Conservation (phyloP, 192 early-diverging fungal genomes). For the Mortierella alpina region DNA sequence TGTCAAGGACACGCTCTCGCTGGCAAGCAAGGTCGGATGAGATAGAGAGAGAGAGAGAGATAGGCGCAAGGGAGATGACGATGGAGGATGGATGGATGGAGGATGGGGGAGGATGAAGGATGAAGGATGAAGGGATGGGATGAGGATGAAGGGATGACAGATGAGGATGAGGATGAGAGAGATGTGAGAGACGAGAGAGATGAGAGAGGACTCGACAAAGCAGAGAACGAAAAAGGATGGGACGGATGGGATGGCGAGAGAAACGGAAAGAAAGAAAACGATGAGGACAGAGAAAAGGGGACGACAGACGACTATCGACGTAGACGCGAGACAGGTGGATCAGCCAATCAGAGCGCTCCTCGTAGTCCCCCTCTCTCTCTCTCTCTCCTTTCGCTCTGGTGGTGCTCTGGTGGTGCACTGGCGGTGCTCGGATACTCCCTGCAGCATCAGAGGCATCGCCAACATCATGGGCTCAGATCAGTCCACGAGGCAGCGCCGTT, state of each 20-base stretch:
- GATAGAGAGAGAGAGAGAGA: conserved; percentile 3
- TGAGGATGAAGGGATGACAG: not conserved
- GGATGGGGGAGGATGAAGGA: not conserved
- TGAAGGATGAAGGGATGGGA: not conserved
- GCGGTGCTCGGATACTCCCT: too few relatives aligned
- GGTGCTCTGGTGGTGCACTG: too few relatives aligned
- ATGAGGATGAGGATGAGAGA: conserved; percentile 11
- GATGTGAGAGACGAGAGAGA: not conserved
- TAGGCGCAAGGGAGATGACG: not conserved
- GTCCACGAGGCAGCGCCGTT: too few relatives aligned
- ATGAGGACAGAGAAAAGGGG: conserved; percentile 18
- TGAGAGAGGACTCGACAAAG: not conserved
- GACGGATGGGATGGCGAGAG: not conserved
- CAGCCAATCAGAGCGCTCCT: too few relatives aligned
- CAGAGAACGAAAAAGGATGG: not conserved
- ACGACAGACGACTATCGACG: conserved; percentile 9
- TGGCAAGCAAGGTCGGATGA: not conserved
- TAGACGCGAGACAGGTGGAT: too few relatives aligned
- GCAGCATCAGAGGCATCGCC: not conserved
- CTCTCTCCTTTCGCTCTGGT: too few relatives aligned
- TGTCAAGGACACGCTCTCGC: not conserved
- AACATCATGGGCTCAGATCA: too few relatives aligned
- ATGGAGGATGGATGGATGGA: not conserved
- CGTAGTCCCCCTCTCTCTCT: too few relatives aligned
- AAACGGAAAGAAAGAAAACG: not conserved